Evolutionary conservation across 352 stramenopile genomes (phyloP).

Genomic region (Phytophthora sansomeana): DNA sequence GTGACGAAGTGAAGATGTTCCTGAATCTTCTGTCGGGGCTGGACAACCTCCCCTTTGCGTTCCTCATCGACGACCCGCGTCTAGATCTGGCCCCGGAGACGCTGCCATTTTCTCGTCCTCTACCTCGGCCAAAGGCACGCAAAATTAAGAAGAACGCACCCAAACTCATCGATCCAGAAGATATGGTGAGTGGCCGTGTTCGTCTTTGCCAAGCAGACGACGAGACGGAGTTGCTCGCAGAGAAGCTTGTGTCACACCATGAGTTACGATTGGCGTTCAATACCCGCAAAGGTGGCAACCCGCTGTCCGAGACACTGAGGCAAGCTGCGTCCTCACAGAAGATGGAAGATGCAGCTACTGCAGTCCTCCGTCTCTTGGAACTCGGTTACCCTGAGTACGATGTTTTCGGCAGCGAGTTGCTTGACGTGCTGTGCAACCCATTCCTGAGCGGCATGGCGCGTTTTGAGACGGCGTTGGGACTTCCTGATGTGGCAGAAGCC

Average conservation of each 20-base stretch:
- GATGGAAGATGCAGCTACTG: conserved; percentile 73
- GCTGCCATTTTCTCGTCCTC: conserved; percentile 75
- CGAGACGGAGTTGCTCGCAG: conserved; percentile 68
- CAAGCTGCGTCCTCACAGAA: conserved; percentile 66
- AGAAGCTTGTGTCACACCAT: conserved; percentile 84
- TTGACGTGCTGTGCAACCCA: conserved; percentile 85
- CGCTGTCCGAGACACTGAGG: conserved; percentile 74
- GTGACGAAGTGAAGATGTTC: conserved; percentile 83
- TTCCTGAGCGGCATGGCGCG: conserved; percentile 87
- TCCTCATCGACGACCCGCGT: conserved; percentile 79
- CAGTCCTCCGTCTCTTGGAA: conserved; percentile 84
- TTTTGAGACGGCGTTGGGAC: conserved; percentile 85
- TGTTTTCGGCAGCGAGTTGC: conserved; percentile 76
- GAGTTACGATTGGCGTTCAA: conserved; percentile 77
- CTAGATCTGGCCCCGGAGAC: conserved; percentile 70
- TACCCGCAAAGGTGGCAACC: conserved; percentile 77
- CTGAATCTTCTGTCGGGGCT: conserved; percentile 68
- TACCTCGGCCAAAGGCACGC: conserved; percentile 55
- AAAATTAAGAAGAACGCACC: conserved; percentile 66
- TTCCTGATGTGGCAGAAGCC: conserved; percentile 81
- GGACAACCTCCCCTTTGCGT: conserved; percentile 79
- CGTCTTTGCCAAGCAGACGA: conserved; percentile 72
- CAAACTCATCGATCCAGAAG: conserved; percentile 84
- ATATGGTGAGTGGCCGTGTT: conserved; percentile 82
- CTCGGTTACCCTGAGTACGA: conserved; percentile 89